These are phyloP conservation scores for Verticillium nonalfalfae DNA, from an alignment of 2,329 filamentous ascomycete genomes.

Conservation along the genomic window DNA sequence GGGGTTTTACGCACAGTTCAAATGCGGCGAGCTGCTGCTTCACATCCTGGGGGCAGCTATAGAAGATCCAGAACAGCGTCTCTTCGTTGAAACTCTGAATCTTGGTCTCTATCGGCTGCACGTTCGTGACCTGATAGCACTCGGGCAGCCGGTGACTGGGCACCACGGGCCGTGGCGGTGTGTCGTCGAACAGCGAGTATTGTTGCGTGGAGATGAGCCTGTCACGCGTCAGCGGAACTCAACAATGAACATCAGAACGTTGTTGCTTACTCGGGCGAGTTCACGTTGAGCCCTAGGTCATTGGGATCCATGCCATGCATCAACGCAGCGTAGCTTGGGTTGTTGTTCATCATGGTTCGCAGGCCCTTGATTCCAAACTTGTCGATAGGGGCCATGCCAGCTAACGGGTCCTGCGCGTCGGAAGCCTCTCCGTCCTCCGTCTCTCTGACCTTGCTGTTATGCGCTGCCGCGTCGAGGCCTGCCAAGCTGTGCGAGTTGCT, in stretches of 20 bases:
- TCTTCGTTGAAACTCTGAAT: conserved; percentile 63
- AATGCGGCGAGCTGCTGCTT: conserved; percentile 58
- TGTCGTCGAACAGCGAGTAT: conserved; percentile 55
- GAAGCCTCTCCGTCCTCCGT: conserved; percentile 26
- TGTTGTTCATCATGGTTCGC: conserved; percentile 57
- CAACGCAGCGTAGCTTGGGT: conserved; percentile 55
- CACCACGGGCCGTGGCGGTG: conserved; percentile 50
- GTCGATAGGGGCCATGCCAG: conserved; percentile 55
- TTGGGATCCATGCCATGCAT: conserved; percentile 54
- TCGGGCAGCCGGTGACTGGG: conserved; percentile 55
- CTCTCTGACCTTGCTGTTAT: conserved; percentile 33
- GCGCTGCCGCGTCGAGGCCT: conserved; percentile 20
- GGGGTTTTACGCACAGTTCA: conserved; percentile 47
- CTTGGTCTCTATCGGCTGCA: conserved; percentile 59
- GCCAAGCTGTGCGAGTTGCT: neutral
- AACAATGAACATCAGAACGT: neutral
- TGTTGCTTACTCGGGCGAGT: conserved; percentile 46
- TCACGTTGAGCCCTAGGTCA: conserved; percentile 51
- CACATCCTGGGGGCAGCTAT: conserved; percentile 56
- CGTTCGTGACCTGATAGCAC: conserved; percentile 61
- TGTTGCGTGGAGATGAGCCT: conserved; percentile 53
- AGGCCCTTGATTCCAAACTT: conserved; percentile 61
- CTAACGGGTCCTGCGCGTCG: conserved; percentile 47
- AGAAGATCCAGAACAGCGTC: conserved; percentile 64
- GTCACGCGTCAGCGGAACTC: conserved; percentile 10